phyloP scores from a whole-genome alignment of 805 yeast species.

The Wickerhamiella musiphila region DNA sequence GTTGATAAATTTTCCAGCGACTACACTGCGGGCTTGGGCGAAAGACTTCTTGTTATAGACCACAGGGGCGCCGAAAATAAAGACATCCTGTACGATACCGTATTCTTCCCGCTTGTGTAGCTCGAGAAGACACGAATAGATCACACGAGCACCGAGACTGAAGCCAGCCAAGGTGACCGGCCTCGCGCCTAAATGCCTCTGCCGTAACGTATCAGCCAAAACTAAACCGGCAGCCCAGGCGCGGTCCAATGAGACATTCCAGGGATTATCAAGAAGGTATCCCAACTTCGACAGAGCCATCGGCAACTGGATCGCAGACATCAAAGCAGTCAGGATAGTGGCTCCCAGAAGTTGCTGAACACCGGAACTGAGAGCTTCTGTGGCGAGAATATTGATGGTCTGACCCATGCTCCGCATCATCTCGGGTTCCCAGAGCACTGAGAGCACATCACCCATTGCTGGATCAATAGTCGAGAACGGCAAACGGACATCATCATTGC shows the following conservation, averaged over 20 bases:
- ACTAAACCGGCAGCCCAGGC: conserved; percentile 94
- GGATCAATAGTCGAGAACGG: conserved; percentile 97
- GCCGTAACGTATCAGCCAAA: conserved; percentile 75
- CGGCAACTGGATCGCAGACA: conserved; percentile 87
- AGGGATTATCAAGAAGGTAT: conserved; percentile 84
- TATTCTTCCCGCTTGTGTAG: conserved; percentile 70
- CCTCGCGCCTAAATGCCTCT: conserved; percentile 77
- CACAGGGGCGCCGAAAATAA: conserved; percentile 74
- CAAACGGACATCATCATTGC: conserved; percentile 83
- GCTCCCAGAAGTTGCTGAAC: conserved; percentile 91
- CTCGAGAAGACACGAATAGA: conserved; percentile 76
- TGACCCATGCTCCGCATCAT: conserved; percentile 93
- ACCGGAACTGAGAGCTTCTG: conserved; percentile 82
- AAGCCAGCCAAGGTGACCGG: conserved; percentile 89
- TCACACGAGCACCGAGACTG: conserved; percentile 81
- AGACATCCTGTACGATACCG: conserved; percentile 81
- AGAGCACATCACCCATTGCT: conserved; percentile 88
- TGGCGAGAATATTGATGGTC: conserved; percentile 81
- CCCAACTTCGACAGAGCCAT: conserved; percentile 80
- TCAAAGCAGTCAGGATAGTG: conserved; percentile 70
- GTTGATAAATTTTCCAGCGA: conserved; percentile 76
- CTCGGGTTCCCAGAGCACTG: conserved; percentile 95
- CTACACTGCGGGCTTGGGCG: conserved; percentile 63
- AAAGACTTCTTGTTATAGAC: conserved; percentile 65
- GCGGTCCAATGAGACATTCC: conserved; percentile 92